These are phyloP conservation scores for Boletus reticuloceps DNA, from an alignment of 768 basidiomycete species.

Conservation along the genomic window DNA sequence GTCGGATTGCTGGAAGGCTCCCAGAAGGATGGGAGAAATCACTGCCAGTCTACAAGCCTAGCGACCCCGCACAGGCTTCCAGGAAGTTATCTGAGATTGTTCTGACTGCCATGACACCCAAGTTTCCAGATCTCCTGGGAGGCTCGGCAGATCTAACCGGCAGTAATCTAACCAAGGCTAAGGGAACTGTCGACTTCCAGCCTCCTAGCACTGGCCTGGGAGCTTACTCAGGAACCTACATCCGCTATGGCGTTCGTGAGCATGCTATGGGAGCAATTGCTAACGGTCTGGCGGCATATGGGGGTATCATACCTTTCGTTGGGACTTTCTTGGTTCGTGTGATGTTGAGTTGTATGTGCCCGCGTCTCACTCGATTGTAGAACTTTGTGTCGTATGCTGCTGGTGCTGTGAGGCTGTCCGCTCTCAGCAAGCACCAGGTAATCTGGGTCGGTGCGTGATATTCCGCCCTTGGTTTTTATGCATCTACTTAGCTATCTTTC, in stretches of 20 bases:
- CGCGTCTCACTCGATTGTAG: constrained; percentile 34
- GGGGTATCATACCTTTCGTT: constrained; percentile 85
- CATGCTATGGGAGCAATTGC: constrained; percentile 97
- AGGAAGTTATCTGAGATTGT: constrained; percentile 93
- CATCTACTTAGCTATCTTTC: neutral
- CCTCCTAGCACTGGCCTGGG: constrained; percentile 83
- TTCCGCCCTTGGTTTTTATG: neutral
- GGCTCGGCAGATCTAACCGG: constrained; percentile 93
- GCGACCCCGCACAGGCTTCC: constrained; percentile 83
- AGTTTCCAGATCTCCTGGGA: constrained; percentile 81
- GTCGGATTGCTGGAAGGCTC: constrained; percentile 80
- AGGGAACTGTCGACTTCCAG: constrained; percentile 87
- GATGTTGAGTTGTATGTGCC: neutral
- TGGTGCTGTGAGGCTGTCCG: constrained; percentile 89
- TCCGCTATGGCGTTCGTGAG: constrained; percentile 96
- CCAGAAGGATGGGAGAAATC: constrained; percentile 84
- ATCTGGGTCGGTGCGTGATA: constrained; percentile 82
- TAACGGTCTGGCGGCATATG: constrained; percentile 88
- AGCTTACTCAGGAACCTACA: constrained; percentile 81
- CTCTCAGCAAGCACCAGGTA: constrained; percentile 84
- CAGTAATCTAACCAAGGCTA: constrained; percentile 87
- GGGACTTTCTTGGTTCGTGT: constrained; percentile 82
- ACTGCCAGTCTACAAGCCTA: constrained; percentile 81
- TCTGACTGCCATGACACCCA: constrained; percentile 69
- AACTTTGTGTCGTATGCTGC: constrained; percentile 95